Base-by-base conservation (phyloP, 176 grass and related monocot genomes). In the Zea luxurians region DNA sequence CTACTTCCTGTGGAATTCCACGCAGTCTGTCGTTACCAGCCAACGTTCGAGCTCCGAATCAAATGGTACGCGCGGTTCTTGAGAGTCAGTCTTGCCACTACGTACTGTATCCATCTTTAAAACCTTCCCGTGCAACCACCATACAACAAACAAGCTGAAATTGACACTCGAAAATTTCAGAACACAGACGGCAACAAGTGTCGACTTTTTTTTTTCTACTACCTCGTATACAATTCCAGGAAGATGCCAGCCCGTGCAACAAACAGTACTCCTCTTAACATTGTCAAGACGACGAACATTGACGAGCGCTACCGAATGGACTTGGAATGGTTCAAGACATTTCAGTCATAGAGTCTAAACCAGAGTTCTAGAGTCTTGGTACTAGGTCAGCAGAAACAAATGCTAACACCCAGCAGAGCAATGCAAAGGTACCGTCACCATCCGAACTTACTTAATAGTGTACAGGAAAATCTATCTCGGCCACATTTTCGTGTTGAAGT, bases 61-160 rank as follows among this genome's bases (percentile, higher is more conserved):
- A 37, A 18, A 41, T 27, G 60, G 15, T 5, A 21, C 5, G 10
- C 36, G 50, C 27, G 27, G 65, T 44, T 66, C 7, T 72, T 73
- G 50, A 40, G 27, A 27, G 35, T 52, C 45, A 82, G 59, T 52
- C 71, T 36, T 73, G 6, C 10, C 50, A 74, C 36, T 41, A 55
- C 37, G 9, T 42, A 27, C 15, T 52, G 18, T 8, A 44, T 34
- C 8, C 62, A 55, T 21, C 45, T 80, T 78, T 35, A 47, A 48
- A 66, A 9, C 63, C 15, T 79, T 83, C 69, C 16, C 55, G 76
- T 63, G 54, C 76, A 88, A 69, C 63, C 36, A 78, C 68, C 70
- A 13, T 43, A 9, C 27, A 75, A 52, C 62, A n/a, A 83, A 73
- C 75, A 44, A 74, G 62, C 52, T 53, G 48, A 43, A 82, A 83